phyloP scores from a whole-genome alignment of 331 rosid genomes.

The Cydonia oblonga region DNA sequence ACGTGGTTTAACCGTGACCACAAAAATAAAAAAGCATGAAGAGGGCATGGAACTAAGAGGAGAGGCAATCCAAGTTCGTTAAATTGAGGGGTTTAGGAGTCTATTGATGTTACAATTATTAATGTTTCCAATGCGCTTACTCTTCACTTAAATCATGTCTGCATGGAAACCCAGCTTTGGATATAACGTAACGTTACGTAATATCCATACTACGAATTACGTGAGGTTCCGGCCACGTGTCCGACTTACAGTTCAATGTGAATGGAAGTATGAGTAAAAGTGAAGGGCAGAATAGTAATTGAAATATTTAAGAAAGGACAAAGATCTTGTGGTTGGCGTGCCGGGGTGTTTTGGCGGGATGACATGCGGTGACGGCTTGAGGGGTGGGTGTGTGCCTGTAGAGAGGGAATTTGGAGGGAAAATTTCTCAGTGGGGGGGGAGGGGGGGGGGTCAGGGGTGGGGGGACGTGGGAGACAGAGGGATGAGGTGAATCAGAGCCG shows the following conservation, averaged over 20 bases:
- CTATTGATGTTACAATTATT: background rate
- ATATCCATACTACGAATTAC: background rate
- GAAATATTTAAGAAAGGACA: too few relatives aligned
- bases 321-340: background rate
- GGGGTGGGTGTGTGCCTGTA: slow-evolving; percentile 12
- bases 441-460: background rate
- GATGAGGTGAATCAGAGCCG: slow-evolving; percentile 7
- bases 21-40: too few relatives aligned
- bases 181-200: too few relatives aligned
- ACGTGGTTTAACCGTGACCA: too few relatives aligned
- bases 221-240: background rate
- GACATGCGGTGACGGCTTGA: slow-evolving; percentile 21
- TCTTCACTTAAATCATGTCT: background rate
- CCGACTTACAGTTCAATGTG: background rate
- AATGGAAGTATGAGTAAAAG: background rate
- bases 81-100: too few relatives aligned
- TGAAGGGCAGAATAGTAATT: background rate
- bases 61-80: too few relatives aligned
- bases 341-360: background rate
- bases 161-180: background rate
- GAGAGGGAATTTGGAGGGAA: slow-evolving; percentile 29
- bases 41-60: too few relatives aligned
- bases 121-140: background rate
- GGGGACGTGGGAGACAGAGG: slow-evolving; percentile 21
- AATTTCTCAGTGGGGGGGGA: slow-evolving; percentile 9